These are phyloP conservation scores for Cutaneotrichosporon sp. DNA, from an alignment of 1,284 basidiomycete genomes.

Conservation along the genomic window DNA sequence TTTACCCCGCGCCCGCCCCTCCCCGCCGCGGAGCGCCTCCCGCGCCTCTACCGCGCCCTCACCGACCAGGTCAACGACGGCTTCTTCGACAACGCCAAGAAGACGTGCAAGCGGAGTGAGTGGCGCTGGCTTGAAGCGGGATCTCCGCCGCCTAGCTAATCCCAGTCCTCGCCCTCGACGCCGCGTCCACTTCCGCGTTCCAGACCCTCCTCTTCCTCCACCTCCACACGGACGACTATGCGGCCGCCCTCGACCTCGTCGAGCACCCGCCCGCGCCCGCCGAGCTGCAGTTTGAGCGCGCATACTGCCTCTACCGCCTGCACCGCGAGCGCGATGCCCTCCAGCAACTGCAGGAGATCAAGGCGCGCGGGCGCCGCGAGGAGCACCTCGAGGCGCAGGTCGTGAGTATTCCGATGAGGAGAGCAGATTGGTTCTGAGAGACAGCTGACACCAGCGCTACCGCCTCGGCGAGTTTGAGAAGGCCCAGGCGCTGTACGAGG, in stretches of 20 bases:
- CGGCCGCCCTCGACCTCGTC: conserved; percentile 54
- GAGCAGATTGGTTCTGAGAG: neutral
- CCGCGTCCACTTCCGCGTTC: conserved; percentile 68
- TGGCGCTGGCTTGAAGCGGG: too few species aligned
- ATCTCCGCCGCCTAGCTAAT: conserved; percentile 4
- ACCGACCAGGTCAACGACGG: conserved; percentile 81
- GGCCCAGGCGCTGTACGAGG: conserved; percentile 73
- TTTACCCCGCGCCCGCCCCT: conserved; percentile 59
- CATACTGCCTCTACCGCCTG: conserved; percentile 78
- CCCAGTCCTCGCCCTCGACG: conserved; percentile 68
- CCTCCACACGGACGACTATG: conserved; percentile 73
- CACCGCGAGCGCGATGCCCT: conserved; percentile 70
- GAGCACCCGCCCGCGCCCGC: conserved; percentile 27
- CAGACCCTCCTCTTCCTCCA: conserved; percentile 80
- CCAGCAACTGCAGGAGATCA: conserved; percentile 59
- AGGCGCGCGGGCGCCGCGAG: conserved; percentile 63
- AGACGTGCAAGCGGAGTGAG: conserved; percentile 85
- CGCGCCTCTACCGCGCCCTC: conserved; percentile 72
- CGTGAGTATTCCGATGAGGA: conserved; percentile 57
- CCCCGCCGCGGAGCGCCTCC: conserved; percentile 63
- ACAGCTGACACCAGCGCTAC: conserved; percentile 61
- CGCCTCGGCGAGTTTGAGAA: conserved; percentile 70
- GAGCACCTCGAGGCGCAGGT: conserved; percentile 81
- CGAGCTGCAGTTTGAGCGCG: conserved; percentile 65
- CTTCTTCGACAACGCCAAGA: conserved; percentile 75